These are phyloP conservation scores for Verticillium zaregamsianum DNA, from an alignment of 2,329 filamentous ascomycete species.

Conservation along the genomic window DNA sequence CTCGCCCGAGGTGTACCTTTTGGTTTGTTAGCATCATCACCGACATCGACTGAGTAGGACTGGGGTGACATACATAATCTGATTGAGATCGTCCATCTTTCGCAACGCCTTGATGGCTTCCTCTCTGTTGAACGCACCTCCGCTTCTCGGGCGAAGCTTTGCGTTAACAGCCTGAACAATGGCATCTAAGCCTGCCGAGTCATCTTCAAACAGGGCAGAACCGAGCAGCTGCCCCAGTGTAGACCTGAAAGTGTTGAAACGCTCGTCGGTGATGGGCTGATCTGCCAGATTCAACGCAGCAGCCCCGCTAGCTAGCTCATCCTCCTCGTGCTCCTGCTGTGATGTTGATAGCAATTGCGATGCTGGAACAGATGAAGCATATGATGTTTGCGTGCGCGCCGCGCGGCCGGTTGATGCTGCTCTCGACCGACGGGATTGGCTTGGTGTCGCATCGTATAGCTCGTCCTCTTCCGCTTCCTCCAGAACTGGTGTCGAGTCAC, in stretches of 20 bases:
- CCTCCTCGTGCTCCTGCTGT: conserved; percentile 29
- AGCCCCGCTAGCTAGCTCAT: conserved; percentile 37
- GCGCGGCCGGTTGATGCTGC: conserved; percentile 26
- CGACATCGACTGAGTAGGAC: background rate
- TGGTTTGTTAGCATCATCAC: conserved; percentile 2
- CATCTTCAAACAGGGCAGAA: conserved; percentile 79
- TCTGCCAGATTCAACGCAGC: conserved; percentile 38
- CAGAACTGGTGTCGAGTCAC: conserved; percentile 44
- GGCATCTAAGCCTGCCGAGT: conserved; percentile 70
- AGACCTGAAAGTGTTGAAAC: conserved; percentile 72
- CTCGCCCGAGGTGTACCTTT: conserved; percentile 57
- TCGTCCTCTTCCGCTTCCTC: conserved; percentile 47
- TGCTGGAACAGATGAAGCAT: conserved; percentile 62
- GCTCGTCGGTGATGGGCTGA: conserved; percentile 52
- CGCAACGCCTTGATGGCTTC: conserved; percentile 77
- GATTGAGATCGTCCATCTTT: conserved; percentile 76
- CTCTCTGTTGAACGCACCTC: conserved; percentile 59
- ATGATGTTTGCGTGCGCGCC: conserved; percentile 52
- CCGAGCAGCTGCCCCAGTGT: conserved; percentile 80
- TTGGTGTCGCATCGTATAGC: conserved; percentile 29
- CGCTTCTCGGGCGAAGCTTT: conserved; percentile 49
- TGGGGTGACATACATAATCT: conserved; percentile 74
- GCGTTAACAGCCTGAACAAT: conserved; percentile 78
- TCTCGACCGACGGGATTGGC: conserved; percentile 33
- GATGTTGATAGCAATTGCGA: background rate